These are phyloP conservation scores for Aspergillus chevalieri DNA, from an alignment of 2,329 filamentous ascomycete species.

Conservation along the genomic window DNA sequence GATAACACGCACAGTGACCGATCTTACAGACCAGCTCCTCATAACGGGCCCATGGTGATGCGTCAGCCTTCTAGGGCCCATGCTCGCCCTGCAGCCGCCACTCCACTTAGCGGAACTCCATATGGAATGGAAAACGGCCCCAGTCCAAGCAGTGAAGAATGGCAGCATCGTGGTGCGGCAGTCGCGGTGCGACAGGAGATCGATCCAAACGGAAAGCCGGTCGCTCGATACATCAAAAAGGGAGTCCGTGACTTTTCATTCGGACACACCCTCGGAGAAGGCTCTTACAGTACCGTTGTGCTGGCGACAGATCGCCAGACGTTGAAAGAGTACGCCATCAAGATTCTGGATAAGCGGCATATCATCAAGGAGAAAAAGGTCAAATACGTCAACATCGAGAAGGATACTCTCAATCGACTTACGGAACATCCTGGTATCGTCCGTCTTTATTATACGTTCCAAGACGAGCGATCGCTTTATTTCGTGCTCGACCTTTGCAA, in stretches of 20 bases:
- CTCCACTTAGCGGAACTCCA: constrained; percentile 37
- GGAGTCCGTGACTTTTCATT: constrained; percentile 96
- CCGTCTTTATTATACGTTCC: constrained; percentile 95
- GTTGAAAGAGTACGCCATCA: constrained; percentile 93
- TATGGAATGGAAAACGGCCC: constrained; percentile 55
- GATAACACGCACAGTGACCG: constrained; percentile 65
- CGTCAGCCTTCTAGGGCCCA: constrained; percentile 70
- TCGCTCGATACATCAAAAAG: constrained; percentile 85
- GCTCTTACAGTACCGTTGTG: constrained; percentile 94
- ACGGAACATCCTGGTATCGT: constrained; percentile 97
- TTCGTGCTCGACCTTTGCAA: constrained; percentile 93
- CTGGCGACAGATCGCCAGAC: constrained; percentile 90
- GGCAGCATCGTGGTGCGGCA: constrained; percentile 92
- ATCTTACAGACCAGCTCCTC: constrained; percentile 57
- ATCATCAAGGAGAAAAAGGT: constrained; percentile 99
- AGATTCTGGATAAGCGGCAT: constrained; percentile 94
- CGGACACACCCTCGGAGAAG: constrained; percentile 82
- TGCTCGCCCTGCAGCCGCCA: constrained; percentile 40
- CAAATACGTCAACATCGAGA: constrained; percentile 99
- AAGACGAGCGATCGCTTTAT: constrained; percentile 92
- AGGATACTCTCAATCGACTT: constrained; percentile 91
- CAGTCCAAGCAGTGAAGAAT: constrained; percentile 72
- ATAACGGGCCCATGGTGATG: constrained; percentile 62
- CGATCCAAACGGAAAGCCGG: constrained; percentile 74
- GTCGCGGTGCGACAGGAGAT: constrained; percentile 74